A percentile compares a stretch with the other conserved stretches of the same genome.
phyloP scores from a whole-genome alignment of 2,329 filamentous ascomycete genomes.

The Xylariaceae sp. region DNA sequence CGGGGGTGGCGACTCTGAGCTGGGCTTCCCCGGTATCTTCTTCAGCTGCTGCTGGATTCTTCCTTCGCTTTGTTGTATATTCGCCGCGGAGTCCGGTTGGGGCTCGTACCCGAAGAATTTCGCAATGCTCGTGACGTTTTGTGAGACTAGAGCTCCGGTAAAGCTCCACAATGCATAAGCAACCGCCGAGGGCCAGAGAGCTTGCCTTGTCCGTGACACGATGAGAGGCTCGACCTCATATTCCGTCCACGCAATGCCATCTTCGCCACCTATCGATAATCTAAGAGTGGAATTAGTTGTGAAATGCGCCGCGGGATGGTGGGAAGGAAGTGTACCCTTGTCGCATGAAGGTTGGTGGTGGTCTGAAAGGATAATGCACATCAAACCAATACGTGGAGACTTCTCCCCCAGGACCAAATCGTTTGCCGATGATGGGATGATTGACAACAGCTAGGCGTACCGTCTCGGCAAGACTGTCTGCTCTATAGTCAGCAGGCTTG shows the following conservation, averaged over 20 bases:
- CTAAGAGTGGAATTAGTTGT: slow-evolving; percentile 35
- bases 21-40: slow-evolving; percentile 20
- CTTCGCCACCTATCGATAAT: slow-evolving; percentile 41
- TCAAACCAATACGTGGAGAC: slow-evolving; percentile 56
- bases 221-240: slow-evolving; percentile 46
- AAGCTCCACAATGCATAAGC: slow-evolving; percentile 51
- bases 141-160: slow-evolving; percentile 43
- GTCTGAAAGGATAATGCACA: slow-evolving; percentile 54
- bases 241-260: slow-evolving; percentile 47
- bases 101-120: slow-evolving; percentile 44
- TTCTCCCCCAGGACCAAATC: slow-evolving; percentile 46
- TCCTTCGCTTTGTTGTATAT: slow-evolving; percentile 32
- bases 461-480: slow-evolving; percentile 45
- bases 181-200: slow-evolving; percentile 52
- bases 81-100: slow-evolving; percentile 18
- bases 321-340: slow-evolving; percentile 49
- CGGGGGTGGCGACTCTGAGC: slow-evolving; percentile 12
- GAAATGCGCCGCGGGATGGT: neutral
- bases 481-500: neutral
- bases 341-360: slow-evolving; percentile 57
- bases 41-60: slow-evolving; percentile 28
- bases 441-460: slow-evolving; percentile 41
- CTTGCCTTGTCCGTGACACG: slow-evolving; percentile 44
- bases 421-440: slow-evolving; percentile 40
- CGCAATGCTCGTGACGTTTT: slow-evolving; percentile 42